Base-by-base conservation (phyloP, 441 rosid genomes). In the Adansonia gregorii region DNA sequence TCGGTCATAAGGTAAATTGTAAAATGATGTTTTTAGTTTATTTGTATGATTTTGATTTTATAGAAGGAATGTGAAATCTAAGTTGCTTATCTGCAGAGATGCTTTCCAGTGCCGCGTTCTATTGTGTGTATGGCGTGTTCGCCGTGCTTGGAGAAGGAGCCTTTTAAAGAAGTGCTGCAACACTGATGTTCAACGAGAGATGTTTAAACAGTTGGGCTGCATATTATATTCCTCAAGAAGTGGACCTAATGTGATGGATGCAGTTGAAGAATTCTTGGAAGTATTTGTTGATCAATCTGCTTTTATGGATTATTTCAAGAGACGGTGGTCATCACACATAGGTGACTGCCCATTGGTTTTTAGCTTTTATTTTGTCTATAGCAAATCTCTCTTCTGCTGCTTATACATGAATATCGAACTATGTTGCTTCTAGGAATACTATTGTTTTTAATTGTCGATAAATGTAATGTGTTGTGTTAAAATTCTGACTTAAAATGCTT, bases 251-350 rank as follows among this genome's bases (percentile, higher is more conserved):
- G 78, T 19, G 22, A 67, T 72, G 67, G 82, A 83, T 43, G 84
- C 88, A 58, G 73, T 84, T 66, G 87, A 87, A 81, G 87, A 86
- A 76, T 86, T 89, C 79, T 63, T 85, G 82, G 84, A 87, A 82
- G 80, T 86, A 35, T 89, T 84, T 78, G 87, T 87, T 71, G 90
- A 89, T 61, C 90, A 87, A 72, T 80, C 73, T 73, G 68, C 73
- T 51, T 89, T 89, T 69, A 72, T 89, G 78, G 88, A 85, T 77
- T 86, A 85, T 80, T 88, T 87, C 82, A 87, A 78, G 81, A 82
- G 81, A 56, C 78, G 73, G 76, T 88, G 92, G 90, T 76, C 82
- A 75, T 87, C 87, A 31, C 5, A 8, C 58, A 78, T 87, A 84
- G 92, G 90, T 88, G 70, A 43, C 63, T 76, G 9, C 75, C 66